Evolutionary conservation across 1,284 basidiomycete species (phyloP).

Genomic region (Puccinia novopanici): DNA sequence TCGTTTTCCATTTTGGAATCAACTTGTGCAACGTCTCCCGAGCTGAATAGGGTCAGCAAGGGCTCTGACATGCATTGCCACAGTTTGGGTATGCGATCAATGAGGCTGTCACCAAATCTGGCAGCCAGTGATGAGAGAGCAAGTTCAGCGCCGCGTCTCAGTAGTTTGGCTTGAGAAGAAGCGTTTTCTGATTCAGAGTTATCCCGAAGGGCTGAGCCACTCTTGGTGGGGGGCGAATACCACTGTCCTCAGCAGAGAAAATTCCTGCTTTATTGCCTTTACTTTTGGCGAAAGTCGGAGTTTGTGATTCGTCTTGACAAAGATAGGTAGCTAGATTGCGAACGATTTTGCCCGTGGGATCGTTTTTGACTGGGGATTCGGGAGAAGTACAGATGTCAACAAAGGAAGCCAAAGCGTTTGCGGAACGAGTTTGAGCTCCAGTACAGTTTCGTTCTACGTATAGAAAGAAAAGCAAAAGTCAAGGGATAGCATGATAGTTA

Average conservation of each 20-base stretch:
- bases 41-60: slow-evolving; percentile 69
- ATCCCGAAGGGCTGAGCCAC: background rate
- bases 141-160: slow-evolving; percentile 75
- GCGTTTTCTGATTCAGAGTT: slow-evolving; percentile 47
- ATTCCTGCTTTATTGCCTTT: slow-evolving; percentile 72
- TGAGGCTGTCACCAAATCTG: slow-evolving; percentile 73
- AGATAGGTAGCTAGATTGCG: slow-evolving; percentile 97
- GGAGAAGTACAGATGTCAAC: slow-evolving; percentile 78
- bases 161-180: slow-evolving; percentile 61
- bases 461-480: slow-evolving; percentile 17
- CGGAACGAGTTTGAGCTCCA: slow-evolving; percentile 83
- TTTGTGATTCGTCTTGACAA: slow-evolving; percentile 84
- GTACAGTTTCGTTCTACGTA: slow-evolving; percentile 83
- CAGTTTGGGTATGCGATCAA: slow-evolving; percentile 81
- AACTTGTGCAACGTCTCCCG: slow-evolving; percentile 62
- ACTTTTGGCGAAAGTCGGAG: slow-evolving; percentile 78
- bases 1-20: slow-evolving; percentile 67
- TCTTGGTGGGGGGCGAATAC: slow-evolving; percentile 50
- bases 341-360: slow-evolving; percentile 86
- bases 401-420: slow-evolving; percentile 81
- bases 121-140: slow-evolving; percentile 78
- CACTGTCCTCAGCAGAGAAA: slow-evolving; percentile 66
- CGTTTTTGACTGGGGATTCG: slow-evolving; percentile 64
- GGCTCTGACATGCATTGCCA: slow-evolving; percentile 89
- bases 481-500: slow-evolving; percentile 7